Evolutionary conservation across 1,284 basidiomycete genomes (phyloP).

Genomic region (Ceratobasidium sp.): DNA sequence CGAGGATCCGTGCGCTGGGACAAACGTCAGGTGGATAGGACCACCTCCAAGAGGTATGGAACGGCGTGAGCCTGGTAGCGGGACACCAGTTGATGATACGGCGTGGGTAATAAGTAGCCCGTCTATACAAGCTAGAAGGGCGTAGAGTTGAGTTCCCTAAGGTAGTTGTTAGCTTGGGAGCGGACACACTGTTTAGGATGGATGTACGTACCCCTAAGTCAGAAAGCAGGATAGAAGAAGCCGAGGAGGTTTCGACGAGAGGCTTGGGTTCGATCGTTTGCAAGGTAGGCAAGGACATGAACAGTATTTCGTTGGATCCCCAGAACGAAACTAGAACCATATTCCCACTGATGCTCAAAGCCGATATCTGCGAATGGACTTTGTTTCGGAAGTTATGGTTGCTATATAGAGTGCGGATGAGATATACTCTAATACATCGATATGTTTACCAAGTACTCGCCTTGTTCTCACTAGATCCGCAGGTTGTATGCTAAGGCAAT

Average conservation of each 20-base stretch:
- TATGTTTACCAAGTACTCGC: background rate
- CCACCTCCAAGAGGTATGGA: conserved; percentile 17
- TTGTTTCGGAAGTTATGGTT: conserved; percentile 9
- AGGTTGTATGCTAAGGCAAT: conserved; percentile 16
- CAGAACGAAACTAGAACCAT: conserved; percentile 79
- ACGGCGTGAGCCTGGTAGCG: background rate
- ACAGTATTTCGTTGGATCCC: conserved; percentile 70
- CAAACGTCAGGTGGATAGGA: background rate
- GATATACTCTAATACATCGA: background rate
- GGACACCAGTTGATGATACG: background rate
- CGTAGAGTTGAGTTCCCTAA: conserved; percentile 14
- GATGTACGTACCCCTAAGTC: conserved; percentile 62
- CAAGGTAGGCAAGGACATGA: conserved; percentile 66
- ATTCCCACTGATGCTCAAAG: conserved; percentile 52
- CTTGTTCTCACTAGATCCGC: background rate
- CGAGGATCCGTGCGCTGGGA: background rate
- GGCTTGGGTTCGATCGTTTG: conserved; percentile 50
- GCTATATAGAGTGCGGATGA: background rate
- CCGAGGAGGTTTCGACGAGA: conserved; percentile 54
- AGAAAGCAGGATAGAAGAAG: conserved; percentile 73
- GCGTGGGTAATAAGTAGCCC: conserved; percentile 2
- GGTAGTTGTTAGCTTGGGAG: background rate
- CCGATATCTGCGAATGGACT: conserved; percentile 51
- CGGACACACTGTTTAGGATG: background rate
- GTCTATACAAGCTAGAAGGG: conserved; percentile 9